These are phyloP conservation scores for Coprinopsis sp. DNA, from an alignment of 768 basidiomycete genomes.

Conservation along the genomic window DNA sequence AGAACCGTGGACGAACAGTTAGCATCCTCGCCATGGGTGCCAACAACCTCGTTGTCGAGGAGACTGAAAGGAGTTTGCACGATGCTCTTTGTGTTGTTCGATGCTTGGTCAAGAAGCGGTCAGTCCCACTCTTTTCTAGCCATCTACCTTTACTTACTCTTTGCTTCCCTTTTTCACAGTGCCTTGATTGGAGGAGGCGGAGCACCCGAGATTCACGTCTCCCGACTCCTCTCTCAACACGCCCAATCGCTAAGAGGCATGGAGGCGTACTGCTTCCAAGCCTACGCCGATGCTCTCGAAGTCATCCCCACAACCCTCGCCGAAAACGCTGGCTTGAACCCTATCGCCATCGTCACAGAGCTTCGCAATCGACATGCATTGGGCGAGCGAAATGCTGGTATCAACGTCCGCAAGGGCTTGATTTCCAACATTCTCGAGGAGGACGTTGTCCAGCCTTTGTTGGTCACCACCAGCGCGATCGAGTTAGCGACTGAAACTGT, in stretches of 20 bases:
- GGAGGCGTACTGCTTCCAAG: constrained; percentile 99
- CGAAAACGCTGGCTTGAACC: constrained; percentile 97
- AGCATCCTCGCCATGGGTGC: constrained; percentile 92
- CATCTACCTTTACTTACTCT: background rate
- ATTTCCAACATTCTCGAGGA: constrained; percentile 98
- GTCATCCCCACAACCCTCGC: constrained; percentile 97
- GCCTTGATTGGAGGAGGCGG: constrained; percentile 95
- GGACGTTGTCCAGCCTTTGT: constrained; percentile 92
- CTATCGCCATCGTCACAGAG: constrained; percentile 97
- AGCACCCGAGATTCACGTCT: constrained; percentile 97
- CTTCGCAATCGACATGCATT: constrained; percentile 94
- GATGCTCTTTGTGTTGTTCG: constrained; percentile 99
- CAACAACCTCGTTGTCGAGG: constrained; percentile 91
- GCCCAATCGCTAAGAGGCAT: constrained; percentile 93
- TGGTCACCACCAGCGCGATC: constrained; percentile 93
- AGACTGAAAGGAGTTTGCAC: constrained; percentile 95
- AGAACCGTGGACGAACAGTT: constrained; percentile 91
- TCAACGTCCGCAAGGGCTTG: constrained; percentile 96
- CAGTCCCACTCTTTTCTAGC: constrained; percentile 18
- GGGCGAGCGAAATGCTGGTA: constrained; percentile 92
- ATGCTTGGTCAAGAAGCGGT: constrained; percentile 98
- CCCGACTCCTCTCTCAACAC: constrained; percentile 83
- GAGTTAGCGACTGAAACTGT: constrained; percentile 97
- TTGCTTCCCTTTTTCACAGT: constrained; percentile 25
- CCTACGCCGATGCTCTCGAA: constrained; percentile 95